Percentiles rank a stretch among this genome's conserved stretches.
Evolutionary conservation across 148 eudicot species (phyloP).

Genomic region (Amaranthus cruentus): DNA sequence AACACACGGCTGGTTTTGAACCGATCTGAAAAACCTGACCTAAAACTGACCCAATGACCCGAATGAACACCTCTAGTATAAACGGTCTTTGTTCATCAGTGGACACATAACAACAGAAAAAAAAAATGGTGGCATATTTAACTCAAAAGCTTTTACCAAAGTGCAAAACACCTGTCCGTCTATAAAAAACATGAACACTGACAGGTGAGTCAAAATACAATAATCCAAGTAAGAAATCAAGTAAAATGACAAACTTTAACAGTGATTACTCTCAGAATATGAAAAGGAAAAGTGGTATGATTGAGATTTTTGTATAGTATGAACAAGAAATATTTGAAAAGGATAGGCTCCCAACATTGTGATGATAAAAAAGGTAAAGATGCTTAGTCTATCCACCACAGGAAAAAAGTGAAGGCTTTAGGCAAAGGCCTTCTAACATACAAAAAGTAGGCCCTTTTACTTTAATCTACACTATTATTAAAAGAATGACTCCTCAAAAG

Average conservation of each 20-base stretch:
- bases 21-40: too few species aligned
- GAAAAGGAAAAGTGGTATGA: slow-evolving; percentile 15
- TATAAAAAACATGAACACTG: neutral
- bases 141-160: slow-evolving; percentile 16
- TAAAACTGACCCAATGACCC: too few species aligned
- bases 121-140: slow-evolving; percentile 3
- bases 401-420: slow-evolving; percentile 19
- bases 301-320: neutral
- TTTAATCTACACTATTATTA: slow-evolving; percentile 13
- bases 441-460: slow-evolving; percentile 19
- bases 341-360: neutral
- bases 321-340: neutral
- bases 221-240: slow-evolving; percentile 17
- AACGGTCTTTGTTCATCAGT: neutral
- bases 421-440: slow-evolving; percentile 22
- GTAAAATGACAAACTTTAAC: slow-evolving; percentile 16
- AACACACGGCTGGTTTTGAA: too few species aligned
- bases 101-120: slow-evolving; percentile 14
- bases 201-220: slow-evolving; percentile 19
- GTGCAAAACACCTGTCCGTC: slow-evolving; percentile 17
- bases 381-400: slow-evolving; percentile 18
- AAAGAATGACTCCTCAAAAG: slow-evolving; percentile 13
- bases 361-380: slow-evolving; percentile 13
- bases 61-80: neutral
- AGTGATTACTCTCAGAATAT: slow-evolving; percentile 9